A percentile compares a stretch with the other conserved stretches of the same genome.
phyloP scores from a whole-genome alignment of 768 basidiomycete species.

The Lepiota brunneoincarnata region DNA sequence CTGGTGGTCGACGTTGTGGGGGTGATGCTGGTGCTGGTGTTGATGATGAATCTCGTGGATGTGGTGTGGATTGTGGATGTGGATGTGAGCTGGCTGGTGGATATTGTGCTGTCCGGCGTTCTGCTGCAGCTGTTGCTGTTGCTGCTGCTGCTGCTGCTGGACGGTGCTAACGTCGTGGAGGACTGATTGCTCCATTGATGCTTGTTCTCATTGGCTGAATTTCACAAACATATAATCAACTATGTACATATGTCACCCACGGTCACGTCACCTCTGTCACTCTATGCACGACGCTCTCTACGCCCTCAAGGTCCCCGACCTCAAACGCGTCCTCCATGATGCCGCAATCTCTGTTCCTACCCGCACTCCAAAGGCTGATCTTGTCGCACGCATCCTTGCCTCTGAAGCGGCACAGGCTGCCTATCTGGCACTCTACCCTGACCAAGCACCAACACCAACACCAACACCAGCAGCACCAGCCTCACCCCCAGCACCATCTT shows the following conservation, averaged over 20 bases:
- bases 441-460: conserved; percentile 24
- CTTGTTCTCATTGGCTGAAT: conserved; percentile 10
- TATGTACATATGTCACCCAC: not conserved
- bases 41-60: conserved; percentile 19
- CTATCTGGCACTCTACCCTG: conserved; percentile 39
- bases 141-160: conserved; percentile 26
- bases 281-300: conserved; percentile 43
- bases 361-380: conserved; percentile 65
- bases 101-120: conserved; percentile 24
- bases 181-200: conserved; percentile 4
- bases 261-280: conserved; percentile 15
- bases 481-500: conserved; percentile 6
- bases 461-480: conserved; percentile 14
- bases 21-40: conserved; percentile 7
- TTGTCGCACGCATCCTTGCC: conserved; percentile 60
- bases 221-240: conserved; percentile 14
- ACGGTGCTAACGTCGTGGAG: conserved; percentile 6
- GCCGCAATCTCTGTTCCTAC: conserved; percentile 47
- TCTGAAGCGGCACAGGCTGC: conserved; percentile 47
- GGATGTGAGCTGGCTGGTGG: conserved; percentile 17
- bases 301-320: conserved; percentile 70
- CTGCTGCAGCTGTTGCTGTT: conserved; percentile 26
- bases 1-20: conserved; percentile 21
- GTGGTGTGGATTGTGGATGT: conserved; percentile 18
- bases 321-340: conserved; percentile 56